Percentiles rank a stretch among this genome's conserved stretches.
Evolutionary conservation across 129 eudicot species (phyloP).

Genomic region (Oenanthe sinensis): DNA sequence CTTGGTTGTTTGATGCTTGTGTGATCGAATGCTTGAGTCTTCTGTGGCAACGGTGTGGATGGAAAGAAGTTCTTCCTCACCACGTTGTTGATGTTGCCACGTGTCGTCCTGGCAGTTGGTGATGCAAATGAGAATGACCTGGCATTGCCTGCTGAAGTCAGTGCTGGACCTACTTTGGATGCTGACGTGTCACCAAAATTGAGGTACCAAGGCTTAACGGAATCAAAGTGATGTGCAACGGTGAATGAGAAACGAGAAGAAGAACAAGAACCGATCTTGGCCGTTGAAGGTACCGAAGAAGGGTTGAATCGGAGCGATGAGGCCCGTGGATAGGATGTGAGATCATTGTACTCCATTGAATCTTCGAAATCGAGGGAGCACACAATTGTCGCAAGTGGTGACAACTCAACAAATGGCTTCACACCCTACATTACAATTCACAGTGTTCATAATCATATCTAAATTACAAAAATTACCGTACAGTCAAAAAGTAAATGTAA

Average conservation of each 20-base stretch:
- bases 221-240: constrained; percentile 64
- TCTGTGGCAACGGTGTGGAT: constrained; percentile 78
- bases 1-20: constrained; percentile 53
- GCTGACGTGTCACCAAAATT: constrained; percentile 51
- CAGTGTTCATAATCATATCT: neutral
- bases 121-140: constrained; percentile 70
- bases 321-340: constrained; percentile 63
- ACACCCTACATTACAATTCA: constrained; percentile 49
- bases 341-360: constrained; percentile 52
- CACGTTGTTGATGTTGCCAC: constrained; percentile 29
- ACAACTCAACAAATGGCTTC: constrained; percentile 74
- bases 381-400: constrained; percentile 41
- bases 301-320: constrained; percentile 75
- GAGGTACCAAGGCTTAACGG: constrained; percentile 91
- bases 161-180: constrained; percentile 68
- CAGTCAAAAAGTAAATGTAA: neutral
- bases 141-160: constrained; percentile 57
- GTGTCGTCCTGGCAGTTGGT: constrained; percentile 52
- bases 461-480: neutral
- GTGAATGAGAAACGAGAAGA: constrained; percentile 89
- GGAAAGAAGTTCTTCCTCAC: constrained; percentile 61
- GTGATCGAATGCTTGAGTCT: constrained; percentile 59
- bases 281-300: constrained; percentile 38
- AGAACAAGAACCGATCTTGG: constrained; percentile 60
- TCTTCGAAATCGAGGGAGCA: constrained; percentile 79